Base-by-base conservation (phyloP, 2,329 filamentous ascomycete genomes). In the Fusarium oxysporum region DNA sequence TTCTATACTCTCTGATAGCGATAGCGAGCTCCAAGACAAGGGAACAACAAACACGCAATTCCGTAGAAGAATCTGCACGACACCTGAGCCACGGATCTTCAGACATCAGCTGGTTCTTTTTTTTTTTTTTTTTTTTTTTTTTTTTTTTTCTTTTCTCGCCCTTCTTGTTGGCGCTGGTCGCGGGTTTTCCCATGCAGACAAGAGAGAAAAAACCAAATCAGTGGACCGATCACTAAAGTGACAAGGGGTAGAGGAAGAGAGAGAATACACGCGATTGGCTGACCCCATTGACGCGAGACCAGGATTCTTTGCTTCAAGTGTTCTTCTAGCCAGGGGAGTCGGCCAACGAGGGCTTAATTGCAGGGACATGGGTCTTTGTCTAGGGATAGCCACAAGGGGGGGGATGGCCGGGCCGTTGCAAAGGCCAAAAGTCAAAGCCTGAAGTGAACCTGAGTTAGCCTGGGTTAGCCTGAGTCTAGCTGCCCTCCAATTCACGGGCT, bases 251-350 rank as follows among this genome's bases (percentile, higher is more conserved):
- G 45, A 33, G 55, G 37, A 50, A 58, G 56, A 40, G 32, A 67
- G 53, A 40, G 55, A 38, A 43, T 47, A 28, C 45, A 59, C 41
- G 41, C 62, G 47, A 73, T 73, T 74, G 71, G 71, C 41, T 56
- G 37, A 38, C 63, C 60, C 32, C 55, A 55, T 48, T 68, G 63
- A 65, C 63, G 68, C 72, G 70, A 65, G 56, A 41, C 72, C 53
- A 67, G 72, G 70, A 66, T 74, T 72, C 40, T 57, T 51, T 62
- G 51, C 66, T 54, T 65, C 66, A 69, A 68, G 44, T 69, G 64
- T 67, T 71, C 51, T 75, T 62, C 65, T 74, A 74, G 68, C 74
- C 74, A 77, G 74, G 74, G 74, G 68, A 37, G 33, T 59, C 43
- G 33, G 43, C 73, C 71, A 73, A 74, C 33, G 32, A 58, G 43